Percentiles rank a stretch among this genome's conserved stretches.
These are phyloP conservation scores for Podaxis sp. DNA, from an alignment of 768 basidiomycete species.

Conservation along the genomic window DNA sequence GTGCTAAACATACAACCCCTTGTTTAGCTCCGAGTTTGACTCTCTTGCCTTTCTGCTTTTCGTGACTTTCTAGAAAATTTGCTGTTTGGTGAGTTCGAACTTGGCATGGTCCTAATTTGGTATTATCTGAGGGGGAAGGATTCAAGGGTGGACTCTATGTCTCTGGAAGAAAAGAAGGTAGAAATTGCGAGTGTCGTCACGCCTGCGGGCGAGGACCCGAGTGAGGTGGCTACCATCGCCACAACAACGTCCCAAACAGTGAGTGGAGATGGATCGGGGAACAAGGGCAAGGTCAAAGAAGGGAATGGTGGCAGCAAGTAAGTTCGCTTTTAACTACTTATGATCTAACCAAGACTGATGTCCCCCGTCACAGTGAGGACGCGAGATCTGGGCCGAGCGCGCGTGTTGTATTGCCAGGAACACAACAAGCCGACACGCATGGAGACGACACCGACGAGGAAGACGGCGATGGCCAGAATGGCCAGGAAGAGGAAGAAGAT, in stretches of 20 bases:
- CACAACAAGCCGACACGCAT: slow-evolving; percentile 27
- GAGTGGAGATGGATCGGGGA: not conserved
- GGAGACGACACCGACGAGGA: slow-evolving; percentile 48
- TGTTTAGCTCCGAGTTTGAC: not conserved
- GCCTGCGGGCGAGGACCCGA: not conserved
- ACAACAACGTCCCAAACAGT: not conserved
- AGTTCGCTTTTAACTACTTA: not conserved
- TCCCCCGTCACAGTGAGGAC: not conserved
- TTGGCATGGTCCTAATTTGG: not conserved
- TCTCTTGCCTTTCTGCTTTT: too few species aligned
- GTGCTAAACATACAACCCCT: not conserved
- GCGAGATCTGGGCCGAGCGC: slow-evolving; percentile 27
- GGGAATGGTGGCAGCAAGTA: not conserved
- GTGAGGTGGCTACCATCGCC: not conserved
- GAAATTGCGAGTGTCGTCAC: not conserved
- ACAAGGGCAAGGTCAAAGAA: slow-evolving; percentile 1
- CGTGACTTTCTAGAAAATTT: not conserved
- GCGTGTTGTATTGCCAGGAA: slow-evolving; percentile 48
- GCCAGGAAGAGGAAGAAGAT: slow-evolving; percentile 40
- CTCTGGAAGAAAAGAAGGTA: not conserved
- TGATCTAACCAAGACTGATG: not conserved
- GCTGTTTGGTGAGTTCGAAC: not conserved
- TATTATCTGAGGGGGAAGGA: not conserved
- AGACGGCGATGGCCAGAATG: slow-evolving; percentile 43
- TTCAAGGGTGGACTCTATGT: not conserved